phyloP scores from a whole-genome alignment of 371 early-diverging fungal genomes.

The Basidiobolus meristosporus region DNA sequence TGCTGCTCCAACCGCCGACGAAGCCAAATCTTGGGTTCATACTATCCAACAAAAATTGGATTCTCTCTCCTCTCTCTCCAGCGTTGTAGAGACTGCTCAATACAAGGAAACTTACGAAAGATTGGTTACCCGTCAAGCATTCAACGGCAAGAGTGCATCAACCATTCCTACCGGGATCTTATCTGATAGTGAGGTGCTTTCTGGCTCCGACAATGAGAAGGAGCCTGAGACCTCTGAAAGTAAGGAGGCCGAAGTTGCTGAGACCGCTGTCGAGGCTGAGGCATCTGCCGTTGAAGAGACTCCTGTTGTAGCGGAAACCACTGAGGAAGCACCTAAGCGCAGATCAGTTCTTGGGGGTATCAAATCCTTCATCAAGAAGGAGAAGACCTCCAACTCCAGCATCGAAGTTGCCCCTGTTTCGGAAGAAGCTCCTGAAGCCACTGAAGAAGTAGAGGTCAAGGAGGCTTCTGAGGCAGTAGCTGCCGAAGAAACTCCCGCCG shows the following conservation, averaged over 20 bases:
- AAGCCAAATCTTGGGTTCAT: conserved; percentile 16
- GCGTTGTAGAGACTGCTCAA: too few relatives aligned
- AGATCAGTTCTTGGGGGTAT: neutral
- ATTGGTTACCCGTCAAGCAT: conserved; percentile 1
- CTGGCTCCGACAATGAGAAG: conserved; percentile 3
- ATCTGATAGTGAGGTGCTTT: conserved; percentile 2
- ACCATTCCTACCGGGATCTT: neutral
- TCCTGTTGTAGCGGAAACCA: neutral
- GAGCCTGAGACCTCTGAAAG: neutral
- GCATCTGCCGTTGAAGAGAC: neutral
- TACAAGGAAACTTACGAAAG: conserved; percentile 2
- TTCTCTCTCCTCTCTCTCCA: neutral
- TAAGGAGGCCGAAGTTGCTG: neutral
- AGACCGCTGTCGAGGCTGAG: neutral
- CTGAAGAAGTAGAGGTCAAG: neutral
- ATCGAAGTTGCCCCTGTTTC: neutral
- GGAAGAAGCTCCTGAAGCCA: neutral
- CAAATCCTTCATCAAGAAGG: conserved; percentile 2
- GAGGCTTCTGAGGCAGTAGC: neutral
- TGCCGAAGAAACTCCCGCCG: neutral
- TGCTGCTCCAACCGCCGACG: conserved; percentile 12
- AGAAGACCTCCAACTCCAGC: neutral
- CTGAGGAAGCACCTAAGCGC: neutral
- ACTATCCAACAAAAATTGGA: conserved; percentile 7
- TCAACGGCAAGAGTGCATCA: neutral